Base-by-base conservation (phyloP, 31 red algal species). In the Odonthalia washingtoniensis region DNA sequence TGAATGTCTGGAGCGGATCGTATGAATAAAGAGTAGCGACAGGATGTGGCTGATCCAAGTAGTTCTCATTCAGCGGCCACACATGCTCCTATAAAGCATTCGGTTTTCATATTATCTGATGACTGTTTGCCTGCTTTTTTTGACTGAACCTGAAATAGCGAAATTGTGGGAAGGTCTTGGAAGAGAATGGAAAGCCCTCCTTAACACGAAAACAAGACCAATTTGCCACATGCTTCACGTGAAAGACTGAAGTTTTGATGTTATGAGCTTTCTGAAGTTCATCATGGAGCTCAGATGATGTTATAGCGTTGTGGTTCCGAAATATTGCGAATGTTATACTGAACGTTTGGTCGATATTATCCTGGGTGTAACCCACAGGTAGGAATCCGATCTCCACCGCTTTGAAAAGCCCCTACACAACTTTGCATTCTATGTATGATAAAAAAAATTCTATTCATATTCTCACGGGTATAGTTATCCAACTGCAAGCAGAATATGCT, bases 351-450 rank as follows among this genome's bases (percentile, higher is more conserved):
- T 80, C 76, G 14, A 80, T 80, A 60, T 80, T 44, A 5, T 80
- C 76, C 3, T 80, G 38, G 38, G 76, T 80, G 26, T 80, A 44
- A n/a, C n/a, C n/a, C n/a, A n/a, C n/a, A n/a, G n/a, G n/a, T n/a
- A n/a, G n/a, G n/a, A n/a, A n/a, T n/a, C 31, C 24, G 31, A 38
- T 57, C 33, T 38, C 5, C n/a, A 38, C 76, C 46, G 40, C 76
- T 57, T 38, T 27, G 46, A 80, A 46, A 80, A 38, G n/a, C 26
- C 45, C 28, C 3, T 26, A 9, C 3, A 27, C 43, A 46, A 80
- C 76, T 18, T 53, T 34, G 57, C 40, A 52, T 32, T 80, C 76
- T 2, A 80, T 52, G 30, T 80, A 80, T 60, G 76, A 18, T 3
- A 80, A 45, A 2, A 80, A 32, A 36, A 53, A 80, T n/a, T 60